Conservation (phyloP, 495 filamentous ascomycete genomes). For the Aspergillus haitiensis region DNA sequence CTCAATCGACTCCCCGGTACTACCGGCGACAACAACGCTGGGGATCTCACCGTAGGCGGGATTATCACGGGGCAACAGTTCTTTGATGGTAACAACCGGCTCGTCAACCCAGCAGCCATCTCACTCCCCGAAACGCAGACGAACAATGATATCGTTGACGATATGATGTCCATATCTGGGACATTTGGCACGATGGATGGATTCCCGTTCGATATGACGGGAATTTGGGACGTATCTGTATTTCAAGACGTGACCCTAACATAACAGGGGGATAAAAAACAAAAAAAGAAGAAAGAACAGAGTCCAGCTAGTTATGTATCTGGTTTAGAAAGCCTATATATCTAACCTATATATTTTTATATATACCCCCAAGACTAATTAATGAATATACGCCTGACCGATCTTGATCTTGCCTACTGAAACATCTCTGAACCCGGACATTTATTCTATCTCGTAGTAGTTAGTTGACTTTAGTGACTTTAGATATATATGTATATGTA, state of each 20-base stretch:
- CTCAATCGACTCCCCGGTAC: conserved; percentile 44
- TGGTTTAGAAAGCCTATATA: not conserved
- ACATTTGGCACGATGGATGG: conserved; percentile 53
- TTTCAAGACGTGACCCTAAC: conserved; percentile 49
- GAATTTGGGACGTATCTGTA: conserved; percentile 52
- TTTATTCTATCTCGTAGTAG: too few relatives aligned
- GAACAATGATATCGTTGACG: conserved; percentile 52
- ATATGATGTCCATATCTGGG: conserved; percentile 54
- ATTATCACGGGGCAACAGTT: conserved; percentile 11
- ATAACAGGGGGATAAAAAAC: conserved; percentile 15
- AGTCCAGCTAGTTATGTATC: not conserved
- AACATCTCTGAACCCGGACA: too few relatives aligned
- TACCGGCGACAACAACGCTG: conserved; percentile 18
- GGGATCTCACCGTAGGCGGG: conserved; percentile 2
- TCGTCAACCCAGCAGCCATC: conserved; percentile 48
- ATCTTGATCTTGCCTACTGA: not conserved
- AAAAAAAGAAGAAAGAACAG: not conserved
- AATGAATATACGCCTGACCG: not conserved
- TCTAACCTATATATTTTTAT: too few relatives aligned
- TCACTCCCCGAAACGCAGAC: conserved; percentile 50
- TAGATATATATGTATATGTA: too few relatives aligned
- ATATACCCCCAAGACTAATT: not conserved
- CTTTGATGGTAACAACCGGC: conserved; percentile 21
- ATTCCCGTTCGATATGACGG: conserved; percentile 54
- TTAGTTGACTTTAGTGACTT: too few relatives aligned